Base-by-base conservation (phyloP, 352 stramenopile genomes). In the Pythium volutum region DNA sequence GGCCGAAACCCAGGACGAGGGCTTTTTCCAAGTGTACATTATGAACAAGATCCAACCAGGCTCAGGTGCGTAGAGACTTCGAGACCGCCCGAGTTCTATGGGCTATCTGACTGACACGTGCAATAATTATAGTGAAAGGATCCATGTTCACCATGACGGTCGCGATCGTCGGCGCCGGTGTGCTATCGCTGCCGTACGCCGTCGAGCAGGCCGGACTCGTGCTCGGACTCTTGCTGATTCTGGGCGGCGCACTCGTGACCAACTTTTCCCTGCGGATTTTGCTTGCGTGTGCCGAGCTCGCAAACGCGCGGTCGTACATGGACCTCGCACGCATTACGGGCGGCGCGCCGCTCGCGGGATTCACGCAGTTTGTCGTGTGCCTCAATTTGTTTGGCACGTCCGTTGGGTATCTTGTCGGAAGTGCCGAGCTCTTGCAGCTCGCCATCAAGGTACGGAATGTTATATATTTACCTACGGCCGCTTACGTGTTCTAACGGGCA, bases 111-210 rank as follows among this genome's bases (percentile, higher is more conserved):
- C 31, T 36, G 31, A 36, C 31, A 11, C 31, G 10, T 36, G 31
- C 31, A 8, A n/a, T n/a, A n/a, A n/a, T n/a, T 29, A 51, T 47
- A 93, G 84, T 96, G 36, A 96, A 95, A 75, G 85, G 87, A 22
- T 93, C 84, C 59, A 93, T 96, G 76, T 94, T 95, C 59, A 96
- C 87, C 0, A 92, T 96, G 85, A 93, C 87, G 1, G 85, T 96
- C 15, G 81, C 87, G 7, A 93, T 95, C 29, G 83, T 95, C 9
- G 87, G 87, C 18, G 87, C 85, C 23, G 87, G 87, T 31, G 81
- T 94, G 5, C 74, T 96, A 26, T 79, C 85, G 15, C 69, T 96
- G 0, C 87, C 87, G 3, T 96, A 88, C 52, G 87, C 85, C 3
- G 74, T 96, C 1, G 69, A 93, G 50, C 83, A 93, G 54, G 69